Evolutionary conservation across 441 rosid genomes (phyloP), one percentile per base, ranked within the genome.

Genomic region (Pelargonium australe): DNA sequence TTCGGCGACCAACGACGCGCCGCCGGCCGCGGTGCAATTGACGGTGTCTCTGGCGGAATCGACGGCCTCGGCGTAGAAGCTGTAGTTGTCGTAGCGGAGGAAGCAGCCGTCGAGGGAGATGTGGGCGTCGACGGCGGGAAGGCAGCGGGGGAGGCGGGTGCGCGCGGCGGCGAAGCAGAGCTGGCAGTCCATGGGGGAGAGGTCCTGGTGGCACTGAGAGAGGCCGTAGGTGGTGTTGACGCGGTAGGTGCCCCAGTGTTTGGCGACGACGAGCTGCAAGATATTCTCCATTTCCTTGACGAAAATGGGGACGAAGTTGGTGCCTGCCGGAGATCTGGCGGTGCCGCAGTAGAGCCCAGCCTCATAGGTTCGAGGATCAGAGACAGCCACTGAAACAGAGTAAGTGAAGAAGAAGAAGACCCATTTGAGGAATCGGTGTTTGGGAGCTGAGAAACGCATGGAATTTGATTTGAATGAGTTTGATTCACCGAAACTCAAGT

Each of bases 41-140:
- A 73, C 64, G 6, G n/a, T 25, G 51, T 86, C 94, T 3, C 61
- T 71, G 0, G 2, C 64, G 0, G 85, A 72, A 43, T 84, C 82
- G 0, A 78, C 16, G 6, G 68, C 67, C 68, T 88, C 94, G 0
- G 78, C 17, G 3, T 75, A 83, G 85, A 90, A 90, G 60, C 72
- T 69, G 67, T 81, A 76, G 34, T 28, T 61, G 61, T 82, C 90
- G 64, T 79, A 83, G 9, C 92, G 86, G 20, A 83, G 75, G 72
- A 83, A 86, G 76, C 94, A 90, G 2, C 72, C 81, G 20, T 86
- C 92, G 1, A 74, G 80, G 65, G 67, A 81, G 61, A 87, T 57
- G 9, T 89, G 85, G 62, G 81, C 93, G 19, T 77, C 73, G 34
- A 1, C 74, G 25, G 81, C 68, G 49, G 81, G 80, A 17, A 80